Conservation (phyloP, 2,329 filamentous ascomycete genomes). For the Aspergillus ruber region DNA sequence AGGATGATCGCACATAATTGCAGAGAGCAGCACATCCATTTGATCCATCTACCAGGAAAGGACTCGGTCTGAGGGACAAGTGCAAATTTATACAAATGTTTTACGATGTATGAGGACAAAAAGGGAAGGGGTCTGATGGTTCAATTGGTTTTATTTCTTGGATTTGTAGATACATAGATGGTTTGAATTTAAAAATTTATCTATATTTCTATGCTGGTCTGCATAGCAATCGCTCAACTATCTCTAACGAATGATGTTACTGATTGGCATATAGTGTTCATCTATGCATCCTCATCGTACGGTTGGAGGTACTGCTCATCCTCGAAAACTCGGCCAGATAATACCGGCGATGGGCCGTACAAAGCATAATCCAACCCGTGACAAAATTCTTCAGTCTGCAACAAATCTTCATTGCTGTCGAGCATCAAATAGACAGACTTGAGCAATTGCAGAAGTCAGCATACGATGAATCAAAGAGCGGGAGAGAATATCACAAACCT, state of each 20-base stretch:
- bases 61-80: neutral
- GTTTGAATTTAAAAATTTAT: neutral
- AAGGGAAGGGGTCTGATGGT: neutral
- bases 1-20: neutral
- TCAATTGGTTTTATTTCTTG: neutral
- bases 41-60: neutral
- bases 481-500: neutral
- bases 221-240: neutral
- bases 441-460: neutral
- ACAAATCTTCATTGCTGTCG: neutral
- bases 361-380: slow-evolving; percentile 8
- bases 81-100: neutral
- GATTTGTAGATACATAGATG: neutral
- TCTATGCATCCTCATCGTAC: slow-evolving; percentile 5
- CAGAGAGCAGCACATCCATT: neutral
- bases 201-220: no score
- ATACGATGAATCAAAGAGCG: neutral
- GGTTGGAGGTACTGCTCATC: slow-evolving; percentile 8
- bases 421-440: slow-evolving; percentile 5
- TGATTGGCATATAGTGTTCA: neutral
- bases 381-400: slow-evolving; percentile 2
- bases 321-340: slow-evolving; percentile 8
- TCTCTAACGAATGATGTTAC: neutral
- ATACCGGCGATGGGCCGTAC: slow-evolving; percentile 8
- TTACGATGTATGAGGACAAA: neutral